These are phyloP conservation scores for Babesia caballi DNA, from an alignment of 169 alveolate species.

Conservation along the genomic window DNA sequence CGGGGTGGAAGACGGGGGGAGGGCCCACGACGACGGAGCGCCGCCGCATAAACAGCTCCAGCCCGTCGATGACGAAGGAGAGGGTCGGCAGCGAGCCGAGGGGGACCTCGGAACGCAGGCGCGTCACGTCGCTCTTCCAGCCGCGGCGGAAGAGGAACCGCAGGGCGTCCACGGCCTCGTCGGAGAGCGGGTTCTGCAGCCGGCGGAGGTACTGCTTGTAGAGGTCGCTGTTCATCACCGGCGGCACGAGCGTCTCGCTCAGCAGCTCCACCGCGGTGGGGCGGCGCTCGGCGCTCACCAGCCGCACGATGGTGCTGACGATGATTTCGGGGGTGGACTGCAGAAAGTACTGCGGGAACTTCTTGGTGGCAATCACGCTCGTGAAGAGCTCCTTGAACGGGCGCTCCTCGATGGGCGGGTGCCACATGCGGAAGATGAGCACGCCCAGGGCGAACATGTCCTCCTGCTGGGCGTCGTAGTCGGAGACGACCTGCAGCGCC, in stretches of 20 bases:
- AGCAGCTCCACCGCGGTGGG: constrained; percentile 64
- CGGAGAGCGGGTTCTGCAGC: constrained; percentile 55
- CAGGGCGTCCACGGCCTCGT: constrained; percentile 57
- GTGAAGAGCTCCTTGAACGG: constrained; percentile 21
- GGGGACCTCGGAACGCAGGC: constrained; percentile 6
- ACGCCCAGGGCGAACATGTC: constrained; percentile 64
- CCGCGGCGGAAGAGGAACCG: constrained; percentile 33
- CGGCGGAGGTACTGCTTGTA: constrained; percentile 58
- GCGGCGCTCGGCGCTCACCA: constrained; percentile 44
- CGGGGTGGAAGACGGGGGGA: constrained; percentile 24
- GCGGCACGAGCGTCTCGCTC: constrained; percentile 64
- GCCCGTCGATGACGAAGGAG: constrained; percentile 23
- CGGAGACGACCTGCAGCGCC: constrained; percentile 4
- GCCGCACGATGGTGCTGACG: constrained; percentile 44
- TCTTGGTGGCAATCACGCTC: constrained; percentile 7
- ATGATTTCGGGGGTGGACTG: constrained; percentile 51
- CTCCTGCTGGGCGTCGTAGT: constrained; percentile 57
- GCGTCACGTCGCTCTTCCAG: constrained; percentile 43
- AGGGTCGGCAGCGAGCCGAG: constrained; percentile 3
- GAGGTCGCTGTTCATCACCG: constrained; percentile 61
- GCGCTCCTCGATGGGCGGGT: constrained; percentile 58
- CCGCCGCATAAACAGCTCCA: constrained; percentile 52
- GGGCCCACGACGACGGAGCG: constrained; percentile 33
- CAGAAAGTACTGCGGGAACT: constrained; percentile 55
- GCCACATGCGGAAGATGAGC: constrained; percentile 63